Evolutionary conservation across 2,329 filamentous ascomycete species (phyloP).

Genomic region (Botrytis aclada): DNA sequence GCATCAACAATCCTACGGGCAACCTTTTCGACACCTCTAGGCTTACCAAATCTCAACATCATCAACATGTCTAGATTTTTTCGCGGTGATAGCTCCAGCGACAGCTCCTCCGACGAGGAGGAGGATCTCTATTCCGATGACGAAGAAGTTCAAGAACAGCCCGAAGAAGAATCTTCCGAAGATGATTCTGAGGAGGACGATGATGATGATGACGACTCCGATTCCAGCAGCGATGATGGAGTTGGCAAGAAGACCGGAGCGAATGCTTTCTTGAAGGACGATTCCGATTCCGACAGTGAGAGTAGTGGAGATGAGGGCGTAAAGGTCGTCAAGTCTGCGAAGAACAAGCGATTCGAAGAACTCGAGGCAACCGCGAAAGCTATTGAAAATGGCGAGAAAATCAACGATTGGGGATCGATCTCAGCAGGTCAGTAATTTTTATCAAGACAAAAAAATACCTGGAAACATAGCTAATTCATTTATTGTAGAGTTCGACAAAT

Average conservation of each 20-base stretch:
- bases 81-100: conserved; percentile 92
- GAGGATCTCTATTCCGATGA: conserved; percentile 87
- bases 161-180: conserved; percentile 45
- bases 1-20: conserved; percentile 14
- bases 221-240: conserved; percentile 61
- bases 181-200: conserved; percentile 51
- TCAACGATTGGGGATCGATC: conserved; percentile 94
- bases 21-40: conserved; percentile 5
- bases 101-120: conserved; percentile 89
- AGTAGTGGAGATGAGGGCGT: conserved; percentile 81
- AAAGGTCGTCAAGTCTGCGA: conserved; percentile 91
- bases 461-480: conserved; percentile 24
- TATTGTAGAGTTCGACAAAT: conserved; percentile 80
- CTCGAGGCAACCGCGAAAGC: conserved; percentile 83
- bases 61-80: conserved; percentile 93
- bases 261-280: conserved; percentile 77
- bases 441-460: conserved; percentile 26
- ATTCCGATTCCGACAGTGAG: conserved; percentile 68
- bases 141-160: conserved; percentile 56
- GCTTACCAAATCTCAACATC: not conserved
- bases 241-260: conserved; percentile 67
- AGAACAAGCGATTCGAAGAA: conserved; percentile 95
- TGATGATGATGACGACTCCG: conserved; percentile 45
- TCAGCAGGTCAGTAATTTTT: conserved; percentile 64
- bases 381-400: conserved; percentile 97